Evolutionary conservation across 1,139 yeast genomes (phyloP).

Genomic region (Nematodospora anomalae): DNA sequence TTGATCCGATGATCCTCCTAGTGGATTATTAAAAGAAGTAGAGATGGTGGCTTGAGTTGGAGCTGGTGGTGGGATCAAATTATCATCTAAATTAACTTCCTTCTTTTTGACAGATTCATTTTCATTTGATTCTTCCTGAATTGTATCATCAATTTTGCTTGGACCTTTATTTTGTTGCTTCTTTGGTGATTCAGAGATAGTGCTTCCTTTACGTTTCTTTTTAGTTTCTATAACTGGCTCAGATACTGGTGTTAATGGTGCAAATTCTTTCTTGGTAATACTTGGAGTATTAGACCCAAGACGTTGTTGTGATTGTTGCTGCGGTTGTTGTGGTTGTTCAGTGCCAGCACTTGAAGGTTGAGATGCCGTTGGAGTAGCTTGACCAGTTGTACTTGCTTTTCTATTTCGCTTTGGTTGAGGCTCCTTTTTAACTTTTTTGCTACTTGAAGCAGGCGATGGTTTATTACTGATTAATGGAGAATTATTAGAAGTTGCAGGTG

Average conservation of each 20-base stretch:
- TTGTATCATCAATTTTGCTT: slow-evolving; percentile 28
- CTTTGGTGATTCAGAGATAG: slow-evolving; percentile 36
- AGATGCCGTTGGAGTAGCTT: slow-evolving; percentile 11
- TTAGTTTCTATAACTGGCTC: slow-evolving; percentile 32
- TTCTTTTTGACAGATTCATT: slow-evolving; percentile 15
- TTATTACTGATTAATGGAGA: slow-evolving; percentile 38
- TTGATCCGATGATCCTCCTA: slow-evolving; percentile 29
- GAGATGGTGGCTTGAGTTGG: slow-evolving; percentile 16
- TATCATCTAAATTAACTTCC: slow-evolving; percentile 17
- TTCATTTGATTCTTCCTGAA: slow-evolving; percentile 22
- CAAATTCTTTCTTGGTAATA: slow-evolving; percentile 35
- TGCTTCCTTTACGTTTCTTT: slow-evolving; percentile 27
- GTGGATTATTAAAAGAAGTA: slow-evolving; percentile 27
- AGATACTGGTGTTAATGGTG: slow-evolving; percentile 47
- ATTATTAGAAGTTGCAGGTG: slow-evolving; percentile 28
- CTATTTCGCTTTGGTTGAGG: slow-evolving; percentile 34
- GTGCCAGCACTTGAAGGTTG: slow-evolving; percentile 15
- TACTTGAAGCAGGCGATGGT: slow-evolving; percentile 35
- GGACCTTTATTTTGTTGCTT: slow-evolving; percentile 22
- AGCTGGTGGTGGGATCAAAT: slow-evolving; percentile 25
- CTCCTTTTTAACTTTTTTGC: slow-evolving; percentile 28
- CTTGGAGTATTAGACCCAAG: slow-evolving; percentile 25
- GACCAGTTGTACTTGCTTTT: slow-evolving; percentile 29
- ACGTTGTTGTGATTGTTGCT: slow-evolving; percentile 6
- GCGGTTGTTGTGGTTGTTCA: slow-evolving; percentile 19